Conservation (phyloP, 805 yeast genomes). For the Soucietia sequanensis region DNA sequence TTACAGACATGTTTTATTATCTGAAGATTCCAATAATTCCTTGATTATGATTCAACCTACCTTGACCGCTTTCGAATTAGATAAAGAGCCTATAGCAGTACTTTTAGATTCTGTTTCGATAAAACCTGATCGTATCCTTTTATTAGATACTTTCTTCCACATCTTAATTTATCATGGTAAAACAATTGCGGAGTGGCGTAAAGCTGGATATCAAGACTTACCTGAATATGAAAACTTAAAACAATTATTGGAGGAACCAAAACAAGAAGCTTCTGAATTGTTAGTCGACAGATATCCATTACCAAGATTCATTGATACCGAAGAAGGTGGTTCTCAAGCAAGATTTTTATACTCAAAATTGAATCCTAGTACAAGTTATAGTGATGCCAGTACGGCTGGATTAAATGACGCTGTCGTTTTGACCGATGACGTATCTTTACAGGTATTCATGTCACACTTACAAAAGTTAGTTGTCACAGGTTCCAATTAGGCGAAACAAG, state of each 20-base stretch:
- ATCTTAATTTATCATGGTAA: conserved; percentile 94
- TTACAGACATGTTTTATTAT: conserved; percentile 85
- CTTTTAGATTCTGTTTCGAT: conserved; percentile 90
- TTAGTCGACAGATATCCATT: conserved; percentile 94
- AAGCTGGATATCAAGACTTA: conserved; percentile 89
- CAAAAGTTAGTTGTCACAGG: conserved; percentile 80
- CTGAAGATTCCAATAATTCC: conserved; percentile 91
- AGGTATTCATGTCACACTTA: conserved; percentile 92
- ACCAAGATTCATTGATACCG: conserved; percentile 96
- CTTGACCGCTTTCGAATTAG: conserved; percentile 77
- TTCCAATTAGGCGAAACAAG: conserved; percentile 34
- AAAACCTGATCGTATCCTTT: conserved; percentile 79
- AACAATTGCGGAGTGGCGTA: conserved; percentile 94
- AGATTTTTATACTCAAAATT: conserved; percentile 92
- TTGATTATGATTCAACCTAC: conserved; percentile 98
- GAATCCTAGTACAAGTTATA: conserved; percentile 88
- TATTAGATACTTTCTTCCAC: conserved; percentile 95
- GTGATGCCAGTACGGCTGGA: conserved; percentile 42
- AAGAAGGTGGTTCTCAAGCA: conserved; percentile 98
- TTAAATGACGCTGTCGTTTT: conserved; percentile 71
- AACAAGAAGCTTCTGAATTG: conserved; percentile 87
- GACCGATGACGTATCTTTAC: conserved; percentile 94
- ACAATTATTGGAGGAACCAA: conserved; percentile 82
- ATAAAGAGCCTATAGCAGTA: conserved; percentile 84
- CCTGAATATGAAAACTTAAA: conserved; percentile 88